A percentile compares a stretch with the other conserved stretches of the same genome.
Evolutionary conservation across 495 filamentous ascomycete genomes (phyloP).

Genomic region (Tuber borchii): DNA sequence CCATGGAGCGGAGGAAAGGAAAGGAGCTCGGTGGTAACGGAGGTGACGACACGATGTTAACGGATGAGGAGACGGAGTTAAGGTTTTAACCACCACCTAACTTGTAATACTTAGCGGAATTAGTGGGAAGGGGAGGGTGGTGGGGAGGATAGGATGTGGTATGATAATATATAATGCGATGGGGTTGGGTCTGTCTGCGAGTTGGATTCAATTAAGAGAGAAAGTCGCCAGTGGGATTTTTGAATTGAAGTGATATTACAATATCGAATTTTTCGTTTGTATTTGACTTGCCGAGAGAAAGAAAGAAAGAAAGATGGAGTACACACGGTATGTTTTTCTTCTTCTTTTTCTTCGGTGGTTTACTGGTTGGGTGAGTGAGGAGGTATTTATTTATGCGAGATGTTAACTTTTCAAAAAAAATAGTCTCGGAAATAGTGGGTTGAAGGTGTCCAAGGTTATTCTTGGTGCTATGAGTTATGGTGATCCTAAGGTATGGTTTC

Average conservation of each 20-base stretch:
- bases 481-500: slow-evolving; percentile 24
- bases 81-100: too few species aligned
- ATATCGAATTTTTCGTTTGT: background rate
- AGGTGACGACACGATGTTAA: background rate
- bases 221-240: background rate
- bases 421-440: slow-evolving; percentile 58
- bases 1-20: background rate
- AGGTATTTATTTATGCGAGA: too few species aligned
- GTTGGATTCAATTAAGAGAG: background rate
- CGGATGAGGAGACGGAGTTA: background rate
- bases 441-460: slow-evolving; percentile 61
- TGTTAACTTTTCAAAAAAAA: slow-evolving; percentile 18
- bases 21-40: background rate
- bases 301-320: background rate
- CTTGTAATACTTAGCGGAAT: too few species aligned
- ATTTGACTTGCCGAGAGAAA: background rate
- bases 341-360: too few species aligned
- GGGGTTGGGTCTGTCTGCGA: background rate
- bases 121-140: background rate
- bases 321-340: background rate
- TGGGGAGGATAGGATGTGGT: too few species aligned
- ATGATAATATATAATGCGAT: background rate
- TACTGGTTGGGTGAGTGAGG: background rate
- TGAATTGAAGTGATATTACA: background rate
- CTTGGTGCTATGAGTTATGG: slow-evolving; percentile 67